phyloP scores from a whole-genome alignment of 345 rosid genomes.

The Moringa oleifera region DNA sequence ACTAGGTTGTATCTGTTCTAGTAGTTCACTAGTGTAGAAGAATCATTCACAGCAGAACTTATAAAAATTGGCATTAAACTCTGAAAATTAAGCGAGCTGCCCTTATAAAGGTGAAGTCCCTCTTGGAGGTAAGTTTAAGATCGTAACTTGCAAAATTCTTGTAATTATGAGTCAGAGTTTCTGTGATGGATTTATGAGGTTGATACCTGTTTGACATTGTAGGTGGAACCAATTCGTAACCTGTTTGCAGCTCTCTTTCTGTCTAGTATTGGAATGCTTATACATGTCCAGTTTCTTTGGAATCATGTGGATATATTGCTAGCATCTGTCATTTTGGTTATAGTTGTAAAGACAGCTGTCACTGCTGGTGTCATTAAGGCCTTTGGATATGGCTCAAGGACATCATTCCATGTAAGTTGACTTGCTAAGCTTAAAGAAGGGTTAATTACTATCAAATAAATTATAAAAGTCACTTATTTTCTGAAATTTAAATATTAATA shows the following conservation, averaged over 20 bases:
- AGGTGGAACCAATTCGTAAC: constrained; percentile 99
- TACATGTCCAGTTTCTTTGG: constrained; percentile 96
- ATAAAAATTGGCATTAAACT: background rate
- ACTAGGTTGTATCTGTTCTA: no score
- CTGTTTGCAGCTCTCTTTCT: constrained; percentile 94
- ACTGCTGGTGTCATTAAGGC: constrained; percentile 61
- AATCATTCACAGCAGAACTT: background rate
- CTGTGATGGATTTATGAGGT: constrained; percentile 5
- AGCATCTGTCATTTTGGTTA: constrained; percentile 89
- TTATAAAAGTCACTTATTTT: background rate
- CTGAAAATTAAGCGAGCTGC: background rate
- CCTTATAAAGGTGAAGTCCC: background rate
- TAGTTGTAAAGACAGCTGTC: constrained; percentile 84
- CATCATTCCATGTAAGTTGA: constrained; percentile 81
- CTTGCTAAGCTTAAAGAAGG: constrained; percentile 12
- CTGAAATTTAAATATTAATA: background rate
- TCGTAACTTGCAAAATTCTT: background rate
- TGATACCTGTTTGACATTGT: constrained; percentile 15
- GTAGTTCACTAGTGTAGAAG: no score
- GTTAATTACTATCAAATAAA: no score
- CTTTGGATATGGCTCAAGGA: constrained; percentile 75
- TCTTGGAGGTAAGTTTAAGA: background rate
- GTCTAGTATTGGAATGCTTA: constrained; percentile 98
- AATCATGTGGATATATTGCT: constrained; percentile 95
- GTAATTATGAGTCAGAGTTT: background rate